Evolutionary conservation across 192 early-diverging fungal species (phyloP).

Genomic region (Coemansia sp.): DNA sequence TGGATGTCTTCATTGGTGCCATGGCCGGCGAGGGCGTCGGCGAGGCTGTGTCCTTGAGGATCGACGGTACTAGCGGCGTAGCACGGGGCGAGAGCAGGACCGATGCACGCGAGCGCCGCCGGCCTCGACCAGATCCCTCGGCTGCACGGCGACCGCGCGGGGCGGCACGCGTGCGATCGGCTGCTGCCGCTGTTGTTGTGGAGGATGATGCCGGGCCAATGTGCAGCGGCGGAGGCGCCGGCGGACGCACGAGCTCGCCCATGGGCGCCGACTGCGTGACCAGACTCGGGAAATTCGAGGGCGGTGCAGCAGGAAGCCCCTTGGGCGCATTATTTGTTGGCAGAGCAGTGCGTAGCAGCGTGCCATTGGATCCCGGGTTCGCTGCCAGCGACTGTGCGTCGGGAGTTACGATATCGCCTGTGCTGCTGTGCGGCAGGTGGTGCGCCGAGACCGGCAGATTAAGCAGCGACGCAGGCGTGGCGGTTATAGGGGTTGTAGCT

Average conservation of each 20-base stretch:
- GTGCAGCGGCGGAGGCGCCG: constrained; percentile 33
- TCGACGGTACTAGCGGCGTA: constrained; percentile 41
- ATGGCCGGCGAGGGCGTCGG: constrained; percentile 10
- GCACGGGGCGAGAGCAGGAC: constrained; percentile 27
- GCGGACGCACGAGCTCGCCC: constrained; percentile 35
- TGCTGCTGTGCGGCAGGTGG: constrained; percentile 35
- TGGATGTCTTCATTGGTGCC: neutral
- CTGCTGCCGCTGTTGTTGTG: neutral
- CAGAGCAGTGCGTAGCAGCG: too few relatives aligned
- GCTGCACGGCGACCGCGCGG: neutral
- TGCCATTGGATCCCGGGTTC: too few relatives aligned
- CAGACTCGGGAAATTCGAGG: too few relatives aligned
- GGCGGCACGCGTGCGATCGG: neutral
- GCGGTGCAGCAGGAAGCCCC: too few relatives aligned
- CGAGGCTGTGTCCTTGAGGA: constrained; percentile 11
- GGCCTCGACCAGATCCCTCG: neutral
- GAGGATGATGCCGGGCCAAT: constrained; percentile 20
- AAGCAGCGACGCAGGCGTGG: constrained; percentile 45
- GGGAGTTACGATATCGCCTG: constrained; percentile 19
- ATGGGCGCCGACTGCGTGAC: constrained; percentile 38
- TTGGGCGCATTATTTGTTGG: too few relatives aligned
- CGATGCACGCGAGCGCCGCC: constrained; percentile 18
- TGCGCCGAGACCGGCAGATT: constrained; percentile 48
- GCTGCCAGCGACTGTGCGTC: too few relatives aligned
- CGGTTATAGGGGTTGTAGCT: neutral